Base-by-base conservation (phyloP, 768 basidiomycete species). In the Dacryopinax primogenitus region DNA sequence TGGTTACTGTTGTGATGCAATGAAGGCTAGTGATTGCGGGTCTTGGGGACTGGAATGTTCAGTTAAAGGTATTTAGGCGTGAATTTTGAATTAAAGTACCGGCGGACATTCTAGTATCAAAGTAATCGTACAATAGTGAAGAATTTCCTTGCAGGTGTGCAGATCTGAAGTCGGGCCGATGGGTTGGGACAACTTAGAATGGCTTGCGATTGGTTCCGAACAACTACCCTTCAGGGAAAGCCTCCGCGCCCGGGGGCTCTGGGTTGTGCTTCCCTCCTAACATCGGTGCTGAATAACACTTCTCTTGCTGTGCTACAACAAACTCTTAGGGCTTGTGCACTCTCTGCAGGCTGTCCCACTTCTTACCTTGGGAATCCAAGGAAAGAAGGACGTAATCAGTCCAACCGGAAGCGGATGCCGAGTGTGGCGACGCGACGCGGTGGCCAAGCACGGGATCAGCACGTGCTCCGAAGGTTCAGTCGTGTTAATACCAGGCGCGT, bases 401-500 rank as follows among this genome's bases (percentile, higher is more conserved):
- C n/a, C n/a, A n/a, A n/a, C n/a, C n/a, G n/a, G n/a, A n/a, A n/a
- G n/a, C n/a, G n/a, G n/a, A n/a, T n/a, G n/a, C n/a, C n/a, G n/a
- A n/a, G n/a, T n/a, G n/a, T n/a, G n/a, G n/a, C n/a, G n/a, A n/a
- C 18, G 41, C 41, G 41, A 23, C 41, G 26, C 32, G 11, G 51
- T 9, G 13, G 4, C 51, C 15, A 58, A 3, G 51, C 51, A 30
- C 51, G 51, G 13, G 51, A 30, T 23, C 41, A 18, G 41, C 51
- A 58, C 51, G 51, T 58, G 51, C 51, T 30, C 13, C 18, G 15
- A 58, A 58, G 51, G 9, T 58, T 58, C 51, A 58, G 26, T 58
- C 51, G 51, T 30, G 51, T 15, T 58, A 58, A 58, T 58, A 58
- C 51, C 26, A 58, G 51, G 51, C 51, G 51, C 51, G 51, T 58